Base-by-base conservation (phyloP, 2,329 filamentous ascomycete species). In the Penicillium verrucosum region DNA sequence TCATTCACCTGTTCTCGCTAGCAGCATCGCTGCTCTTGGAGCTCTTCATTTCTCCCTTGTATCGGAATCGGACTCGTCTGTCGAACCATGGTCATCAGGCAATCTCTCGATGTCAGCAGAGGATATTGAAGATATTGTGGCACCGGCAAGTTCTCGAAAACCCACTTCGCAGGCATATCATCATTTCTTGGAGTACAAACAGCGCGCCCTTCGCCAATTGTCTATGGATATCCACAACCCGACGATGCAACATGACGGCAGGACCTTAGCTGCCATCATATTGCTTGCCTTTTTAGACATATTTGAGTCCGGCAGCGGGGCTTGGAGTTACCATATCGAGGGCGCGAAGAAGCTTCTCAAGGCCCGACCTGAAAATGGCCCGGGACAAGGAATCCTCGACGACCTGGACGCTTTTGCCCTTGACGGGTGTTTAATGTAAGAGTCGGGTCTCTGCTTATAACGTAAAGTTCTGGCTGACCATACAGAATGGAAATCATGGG, bases 261-360 rank as follows among this genome's bases (percentile, higher is more conserved):
- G 77, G 30, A 74, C 70, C 2, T 57, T 81, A 46, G 77, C 77
- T 16, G 74, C 77, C 0, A 79, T 81, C 27, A 70, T 81, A 21
- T 69, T 81, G 5, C 77, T 82, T 55, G 77, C 80, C 54, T 75
- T 81, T 21, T 75, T 81, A 57, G 79, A 81, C 53, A 69, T 81
- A 5, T 73, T 82, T 5, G 78, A 81, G 58, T 81, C 80, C 0
- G 80, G 80, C 14, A 75, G 73, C 47, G 79, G 78, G 11, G 75
- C 79, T 34, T 82, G 80, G 80, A 81, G 75, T 60, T 75, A 78
- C 34, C 80, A 82, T 57, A 73, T 81, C 47, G 77, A 80, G 57
- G 80, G 80, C 7, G 80, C 79, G n/a, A 77, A 77, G 60, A 76
- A 74, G 53, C 69, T 81, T 21, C 72, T 82, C 27, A 71, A 74